Conservation (phyloP, 371 early-diverging fungal genomes). For the Haplosporangium sp. region DNA sequence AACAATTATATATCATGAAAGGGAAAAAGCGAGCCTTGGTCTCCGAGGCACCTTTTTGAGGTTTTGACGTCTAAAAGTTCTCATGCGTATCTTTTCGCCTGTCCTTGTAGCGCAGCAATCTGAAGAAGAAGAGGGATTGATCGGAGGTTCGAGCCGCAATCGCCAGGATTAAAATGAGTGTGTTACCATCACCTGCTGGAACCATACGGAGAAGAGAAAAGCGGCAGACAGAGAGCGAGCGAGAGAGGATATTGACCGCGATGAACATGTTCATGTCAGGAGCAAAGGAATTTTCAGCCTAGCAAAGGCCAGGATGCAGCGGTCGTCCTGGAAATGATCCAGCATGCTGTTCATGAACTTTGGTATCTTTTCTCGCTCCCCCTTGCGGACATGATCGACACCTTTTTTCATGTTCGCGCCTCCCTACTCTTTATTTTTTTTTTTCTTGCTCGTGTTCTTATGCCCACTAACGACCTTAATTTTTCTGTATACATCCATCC, state of each 20-base stretch:
- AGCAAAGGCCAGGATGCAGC: no score
- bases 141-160: conserved; percentile 34
- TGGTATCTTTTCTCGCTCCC: no score
- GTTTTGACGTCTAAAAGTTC: conserved; percentile 49
- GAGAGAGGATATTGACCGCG: no score
- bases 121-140: conserved; percentile 55
- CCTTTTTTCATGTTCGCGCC: no score
- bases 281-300: no score
- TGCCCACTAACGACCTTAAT: not conserved
- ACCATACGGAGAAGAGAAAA: conserved; percentile 1
- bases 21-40: conserved; percentile 3
- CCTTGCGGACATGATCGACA: no score
- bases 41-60: conserved; percentile 6
- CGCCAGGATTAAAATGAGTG: conserved; percentile 42
- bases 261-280: no score
- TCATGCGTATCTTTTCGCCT: conserved; percentile 49
- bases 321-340: no score
- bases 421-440: no score
- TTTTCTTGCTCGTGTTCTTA: not conserved
- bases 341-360: no score
- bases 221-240: not conserved
- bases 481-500: not conserved
- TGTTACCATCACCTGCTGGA: no score
- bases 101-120: conserved; percentile 54
- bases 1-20: not conserved